Evolutionary conservation across 306 rosid species (phyloP).

Genomic region (Vicia villosa): DNA sequence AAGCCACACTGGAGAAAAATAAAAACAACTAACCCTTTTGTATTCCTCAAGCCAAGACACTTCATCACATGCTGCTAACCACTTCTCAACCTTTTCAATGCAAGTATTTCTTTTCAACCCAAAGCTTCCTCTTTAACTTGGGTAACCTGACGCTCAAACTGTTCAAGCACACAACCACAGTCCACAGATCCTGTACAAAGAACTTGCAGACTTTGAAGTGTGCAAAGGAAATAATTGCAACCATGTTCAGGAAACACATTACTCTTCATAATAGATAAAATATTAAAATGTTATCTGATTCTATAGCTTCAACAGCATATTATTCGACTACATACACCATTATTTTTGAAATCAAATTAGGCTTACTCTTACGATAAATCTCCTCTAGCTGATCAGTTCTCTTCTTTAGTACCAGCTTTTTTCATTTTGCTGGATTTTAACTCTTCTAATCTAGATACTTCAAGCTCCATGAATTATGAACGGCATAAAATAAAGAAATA

Average conservation of each 20-base stretch:
- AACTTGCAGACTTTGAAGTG: constrained; percentile 34
- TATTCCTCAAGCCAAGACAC: constrained; percentile 99
- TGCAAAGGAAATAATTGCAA: constrained; percentile 11
- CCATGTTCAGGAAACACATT: constrained; percentile 8
- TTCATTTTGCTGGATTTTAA: constrained; percentile 96
- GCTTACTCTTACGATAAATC: constrained; percentile 77
- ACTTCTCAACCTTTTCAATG: constrained; percentile 93
- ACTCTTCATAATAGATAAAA: constrained; percentile 21
- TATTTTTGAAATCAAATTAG: constrained; percentile 80
- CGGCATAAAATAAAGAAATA: constrained; percentile 2
- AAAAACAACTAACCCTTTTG: constrained; percentile 72
- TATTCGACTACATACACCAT: constrained; percentile 67
- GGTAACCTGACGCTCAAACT: constrained; percentile 80
- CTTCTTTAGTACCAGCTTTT: constrained; percentile 87
- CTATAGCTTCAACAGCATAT: constrained; percentile 80
- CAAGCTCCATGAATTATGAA: constrained; percentile 48
- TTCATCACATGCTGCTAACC: constrained; percentile 90
- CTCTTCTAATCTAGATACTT: constrained; percentile 87
- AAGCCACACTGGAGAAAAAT: constrained; percentile 20
- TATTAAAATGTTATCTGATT: constrained; percentile 66
- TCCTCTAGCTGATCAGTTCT: constrained; percentile 92
- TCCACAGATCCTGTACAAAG: constrained; percentile 70
- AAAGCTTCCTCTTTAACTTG: constrained; percentile 94
- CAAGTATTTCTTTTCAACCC: constrained; percentile 86
- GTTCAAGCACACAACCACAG: constrained; percentile 79